Evolutionary conservation across 768 basidiomycete species (phyloP).

Genomic region (Leccinum imitatum): DNA sequence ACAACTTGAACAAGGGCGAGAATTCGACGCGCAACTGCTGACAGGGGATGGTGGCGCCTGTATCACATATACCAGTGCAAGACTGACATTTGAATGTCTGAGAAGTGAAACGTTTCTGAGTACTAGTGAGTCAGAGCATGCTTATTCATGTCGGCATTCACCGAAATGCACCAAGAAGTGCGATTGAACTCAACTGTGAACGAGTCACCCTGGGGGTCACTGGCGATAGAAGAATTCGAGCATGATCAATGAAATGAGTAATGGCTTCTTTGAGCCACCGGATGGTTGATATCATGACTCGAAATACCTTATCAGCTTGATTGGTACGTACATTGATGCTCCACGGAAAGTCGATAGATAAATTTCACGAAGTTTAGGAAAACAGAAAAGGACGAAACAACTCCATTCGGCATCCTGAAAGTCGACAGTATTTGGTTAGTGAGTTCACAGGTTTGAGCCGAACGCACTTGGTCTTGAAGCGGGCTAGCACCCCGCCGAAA

Average conservation of each 20-base stretch:
- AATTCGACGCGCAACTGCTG: background rate
- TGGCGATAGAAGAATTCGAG: background rate
- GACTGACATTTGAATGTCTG: background rate
- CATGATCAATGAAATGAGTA: slow-evolving; percentile 7
- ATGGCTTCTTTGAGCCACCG: slow-evolving; percentile 12
- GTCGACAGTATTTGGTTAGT: slow-evolving; percentile 2
- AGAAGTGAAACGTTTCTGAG: background rate
- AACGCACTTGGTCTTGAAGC: slow-evolving; percentile 1
- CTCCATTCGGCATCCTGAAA: slow-evolving; percentile 10
- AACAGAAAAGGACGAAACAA: background rate
- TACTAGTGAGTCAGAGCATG: slow-evolving; percentile 5
- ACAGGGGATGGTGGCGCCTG: slow-evolving; percentile 2
- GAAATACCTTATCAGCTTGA: slow-evolving; percentile 16
- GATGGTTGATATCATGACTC: slow-evolving; percentile 16
- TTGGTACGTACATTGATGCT: background rate
- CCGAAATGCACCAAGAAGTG: slow-evolving; percentile 1
- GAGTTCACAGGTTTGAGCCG: slow-evolving; percentile 4
- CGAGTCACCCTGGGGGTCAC: slow-evolving; percentile 8
- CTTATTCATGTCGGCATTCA: slow-evolving; percentile 2
- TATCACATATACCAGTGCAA: background rate
- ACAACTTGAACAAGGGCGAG: background rate
- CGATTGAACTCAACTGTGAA: slow-evolving; percentile 15
- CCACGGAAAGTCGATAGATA: background rate
- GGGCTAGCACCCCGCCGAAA: background rate
- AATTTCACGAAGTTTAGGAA: background rate